Evolutionary conservation across 495 filamentous ascomycete genomes (phyloP).

Genomic region (Paragyromitra xinjiangensis): DNA sequence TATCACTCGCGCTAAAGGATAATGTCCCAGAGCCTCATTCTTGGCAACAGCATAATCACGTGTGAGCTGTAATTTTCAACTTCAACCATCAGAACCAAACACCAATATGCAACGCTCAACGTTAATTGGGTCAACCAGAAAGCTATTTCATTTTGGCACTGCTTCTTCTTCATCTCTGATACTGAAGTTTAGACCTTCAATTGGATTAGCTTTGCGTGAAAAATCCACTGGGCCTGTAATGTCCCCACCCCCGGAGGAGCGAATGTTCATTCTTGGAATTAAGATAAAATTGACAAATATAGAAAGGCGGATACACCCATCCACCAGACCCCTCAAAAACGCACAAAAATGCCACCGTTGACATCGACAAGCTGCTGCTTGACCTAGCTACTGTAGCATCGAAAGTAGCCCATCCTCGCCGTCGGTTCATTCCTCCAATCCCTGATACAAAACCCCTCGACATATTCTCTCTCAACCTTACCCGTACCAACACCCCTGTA

Average conservation of each 20-base stretch:
- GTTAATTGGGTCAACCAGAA: background rate
- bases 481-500: background rate
- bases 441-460: slow-evolving; percentile 8
- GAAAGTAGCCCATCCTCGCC: background rate
- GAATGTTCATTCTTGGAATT: background rate
- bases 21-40: background rate
- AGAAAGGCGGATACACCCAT: background rate
- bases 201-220: background rate
- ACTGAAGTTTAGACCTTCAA: background rate
- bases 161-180: background rate
- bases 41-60: background rate
- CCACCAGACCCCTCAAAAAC: background rate
- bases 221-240: slow-evolving; percentile 1
- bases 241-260: background rate
- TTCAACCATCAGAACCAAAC: background rate
- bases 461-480: background rate
- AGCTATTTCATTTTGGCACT: background rate
- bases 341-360: background rate
- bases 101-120: slow-evolving; percentile 3
- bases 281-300: background rate
- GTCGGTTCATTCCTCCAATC: slow-evolving; percentile 18
- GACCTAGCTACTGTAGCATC: background rate
- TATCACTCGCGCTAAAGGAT: slow-evolving; percentile 16
- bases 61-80: background rate
- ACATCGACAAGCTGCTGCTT: too few species aligned